These are phyloP conservation scores for Gleditsia sinensis DNA, from an alignment of 306 rosid species.

Conservation along the genomic window DNA sequence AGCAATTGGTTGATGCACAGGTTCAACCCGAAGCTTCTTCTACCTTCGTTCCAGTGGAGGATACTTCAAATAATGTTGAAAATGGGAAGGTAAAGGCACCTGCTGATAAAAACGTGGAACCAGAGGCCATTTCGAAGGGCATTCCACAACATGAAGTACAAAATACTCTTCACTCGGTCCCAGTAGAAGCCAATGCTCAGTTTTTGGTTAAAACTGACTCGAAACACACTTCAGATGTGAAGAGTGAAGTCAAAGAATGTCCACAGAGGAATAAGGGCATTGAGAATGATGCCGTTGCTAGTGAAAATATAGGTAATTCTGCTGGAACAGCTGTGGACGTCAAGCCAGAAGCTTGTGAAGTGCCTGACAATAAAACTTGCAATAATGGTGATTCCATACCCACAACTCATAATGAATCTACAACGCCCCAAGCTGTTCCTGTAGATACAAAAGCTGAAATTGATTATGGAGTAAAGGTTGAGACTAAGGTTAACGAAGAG, in stretches of 20 bases:
- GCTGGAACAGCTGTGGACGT: constrained; percentile 35
- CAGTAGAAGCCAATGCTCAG: constrained; percentile 36
- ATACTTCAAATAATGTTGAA: constrained; percentile 26
- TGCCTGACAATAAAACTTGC: constrained; percentile 36
- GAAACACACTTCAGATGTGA: constrained; percentile 34
- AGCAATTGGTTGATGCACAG: constrained; percentile 30
- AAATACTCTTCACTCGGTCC: constrained; percentile 35
- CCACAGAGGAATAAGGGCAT: constrained; percentile 26
- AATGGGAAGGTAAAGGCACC: constrained; percentile 29
- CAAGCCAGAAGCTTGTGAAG: constrained; percentile 56
- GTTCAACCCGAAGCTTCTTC: constrained; percentile 35
- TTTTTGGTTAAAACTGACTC: constrained; percentile 38
- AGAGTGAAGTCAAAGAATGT: constrained; percentile 40
- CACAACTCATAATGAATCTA: constrained; percentile 40
- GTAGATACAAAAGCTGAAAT: constrained; percentile 42
- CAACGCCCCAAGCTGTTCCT: constrained; percentile 38
- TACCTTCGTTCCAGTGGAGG: constrained; percentile 35
- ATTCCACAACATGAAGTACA: constrained; percentile 31
- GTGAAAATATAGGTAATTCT: constrained; percentile 35
- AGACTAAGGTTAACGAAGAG: constrained; percentile 53
- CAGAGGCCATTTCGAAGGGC: constrained; percentile 24
- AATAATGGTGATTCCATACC: constrained; percentile 33
- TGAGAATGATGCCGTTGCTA: constrained; percentile 19
- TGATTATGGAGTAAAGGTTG: constrained; percentile 41
- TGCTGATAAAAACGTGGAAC: constrained; percentile 31